phyloP scores from a whole-genome alignment of 805 yeast species.

The Suhomyces tanzawaensis region DNA sequence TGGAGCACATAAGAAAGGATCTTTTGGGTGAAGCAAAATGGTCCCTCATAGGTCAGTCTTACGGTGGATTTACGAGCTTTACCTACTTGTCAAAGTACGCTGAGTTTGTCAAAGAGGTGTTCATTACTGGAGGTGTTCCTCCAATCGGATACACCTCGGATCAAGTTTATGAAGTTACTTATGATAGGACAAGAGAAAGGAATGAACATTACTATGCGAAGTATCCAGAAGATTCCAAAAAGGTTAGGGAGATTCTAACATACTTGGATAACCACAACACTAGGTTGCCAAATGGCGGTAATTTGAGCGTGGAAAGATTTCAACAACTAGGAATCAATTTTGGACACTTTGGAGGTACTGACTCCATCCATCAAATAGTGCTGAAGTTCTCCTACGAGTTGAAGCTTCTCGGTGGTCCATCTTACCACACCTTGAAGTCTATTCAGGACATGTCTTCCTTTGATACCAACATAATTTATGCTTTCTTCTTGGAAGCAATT shows the following conservation, averaged over 20 bases:
- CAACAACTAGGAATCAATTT: conserved; percentile 52
- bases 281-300: conserved; percentile 51
- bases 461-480: conserved; percentile 55
- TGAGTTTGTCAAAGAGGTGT: conserved; percentile 38
- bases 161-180: conserved; percentile 50
- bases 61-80: conserved; percentile 52
- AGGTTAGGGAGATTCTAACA: conserved; percentile 37
- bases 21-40: conserved; percentile 41
- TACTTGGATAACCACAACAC: conserved; percentile 30
- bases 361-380: conserved; percentile 44
- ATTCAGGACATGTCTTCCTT: conserved; percentile 39
- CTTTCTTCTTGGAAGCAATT: conserved; percentile 58
- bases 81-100: conserved; percentile 50
- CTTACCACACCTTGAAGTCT: conserved; percentile 33
- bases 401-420: conserved; percentile 29
- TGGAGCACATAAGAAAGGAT: conserved; percentile 42
- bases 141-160: conserved; percentile 46
- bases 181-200: conserved; percentile 44
- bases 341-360: conserved; percentile 53
- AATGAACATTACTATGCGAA: conserved; percentile 47
- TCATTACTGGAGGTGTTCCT: conserved; percentile 60
- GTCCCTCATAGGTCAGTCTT: conserved; percentile 56
- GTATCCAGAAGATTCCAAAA: conserved; percentile 45
- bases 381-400: conserved; percentile 41
- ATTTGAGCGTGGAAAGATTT: conserved; percentile 48